Percentiles rank a stretch among this genome's conserved stretches.
Evolutionary conservation across 2,329 filamentous ascomycete species (phyloP).

Genomic region (Sordariomycetes sp.): DNA sequence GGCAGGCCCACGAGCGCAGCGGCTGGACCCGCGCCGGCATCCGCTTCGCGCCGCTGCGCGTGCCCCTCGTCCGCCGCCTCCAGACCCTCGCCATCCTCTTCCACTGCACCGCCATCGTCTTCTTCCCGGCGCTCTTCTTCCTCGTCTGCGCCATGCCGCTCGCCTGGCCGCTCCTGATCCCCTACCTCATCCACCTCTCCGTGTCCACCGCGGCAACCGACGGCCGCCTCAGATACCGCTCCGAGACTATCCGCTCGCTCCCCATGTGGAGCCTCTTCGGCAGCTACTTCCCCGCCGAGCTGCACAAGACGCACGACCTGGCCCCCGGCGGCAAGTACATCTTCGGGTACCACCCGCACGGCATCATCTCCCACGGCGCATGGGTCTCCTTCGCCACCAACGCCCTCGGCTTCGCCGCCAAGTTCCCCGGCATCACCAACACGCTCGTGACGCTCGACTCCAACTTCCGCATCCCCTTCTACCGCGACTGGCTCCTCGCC

Average conservation of each 20-base stretch:
- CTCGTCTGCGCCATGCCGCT: conserved; percentile 82
- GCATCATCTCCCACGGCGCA: conserved; percentile 94
- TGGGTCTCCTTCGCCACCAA: conserved; percentile 88
- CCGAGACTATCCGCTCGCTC: conserved; percentile 57
- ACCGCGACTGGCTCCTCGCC: conserved; percentile 84
- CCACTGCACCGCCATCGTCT: conserved; percentile 59
- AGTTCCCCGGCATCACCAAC: conserved; percentile 94
- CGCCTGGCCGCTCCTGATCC: conserved; percentile 66
- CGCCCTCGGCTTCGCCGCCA: conserved; percentile 69
- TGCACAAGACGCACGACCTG: conserved; percentile 75
- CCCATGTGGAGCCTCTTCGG: conserved; percentile 81
- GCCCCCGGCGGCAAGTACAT: conserved; percentile 82
- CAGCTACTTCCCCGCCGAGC: conserved; percentile 77
- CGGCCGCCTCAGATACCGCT: conserved; percentile 62
- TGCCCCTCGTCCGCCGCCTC: conserved; percentile 56
- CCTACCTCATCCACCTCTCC: conserved; percentile 75
- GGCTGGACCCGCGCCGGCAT: conserved; percentile 39
- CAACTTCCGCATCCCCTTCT: conserved; percentile 89
- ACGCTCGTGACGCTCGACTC: conserved; percentile 86
- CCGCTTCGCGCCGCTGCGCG: conserved; percentile 69
- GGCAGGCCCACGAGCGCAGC: conserved; percentile 12
- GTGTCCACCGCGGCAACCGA: conserved; percentile 67
- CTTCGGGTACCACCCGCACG: conserved; percentile 93
- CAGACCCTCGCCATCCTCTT: conserved; percentile 69
- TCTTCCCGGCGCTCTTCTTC: conserved; percentile 70